Conservation (phyloP, 2,329 filamentous ascomycete species). For the Ramularia collo-cygni region DNA sequence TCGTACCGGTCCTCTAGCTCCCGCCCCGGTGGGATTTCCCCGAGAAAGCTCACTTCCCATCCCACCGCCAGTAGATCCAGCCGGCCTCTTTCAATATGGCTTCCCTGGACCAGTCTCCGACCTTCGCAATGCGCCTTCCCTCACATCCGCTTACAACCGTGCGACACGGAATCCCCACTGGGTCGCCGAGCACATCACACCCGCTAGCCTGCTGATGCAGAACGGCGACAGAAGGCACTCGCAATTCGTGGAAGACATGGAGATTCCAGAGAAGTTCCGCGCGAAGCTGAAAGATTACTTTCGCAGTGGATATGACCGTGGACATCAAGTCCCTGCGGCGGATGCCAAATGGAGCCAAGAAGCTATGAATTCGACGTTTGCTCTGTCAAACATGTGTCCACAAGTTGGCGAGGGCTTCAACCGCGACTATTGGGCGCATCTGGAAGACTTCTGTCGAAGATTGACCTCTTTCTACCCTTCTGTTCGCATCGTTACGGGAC, state of each 20-base stretch:
- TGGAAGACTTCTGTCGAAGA: constrained; percentile 91
- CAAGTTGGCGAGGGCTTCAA: constrained; percentile 99
- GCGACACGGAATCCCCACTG: constrained; percentile 85
- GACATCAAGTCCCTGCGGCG: constrained; percentile 93
- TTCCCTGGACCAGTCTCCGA: constrained; percentile 89
- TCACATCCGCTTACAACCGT: constrained; percentile 86
- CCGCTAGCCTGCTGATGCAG: constrained; percentile 66
- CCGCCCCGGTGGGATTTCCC: constrained; percentile 20
- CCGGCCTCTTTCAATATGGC: constrained; percentile 51
- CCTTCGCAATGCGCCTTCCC: constrained; percentile 65
- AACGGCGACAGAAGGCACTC: constrained; percentile 80
- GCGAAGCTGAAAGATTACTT: constrained; percentile 90
- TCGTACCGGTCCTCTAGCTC: constrained; percentile 24
- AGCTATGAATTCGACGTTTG: constrained; percentile 94
- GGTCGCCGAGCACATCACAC: constrained; percentile 91
- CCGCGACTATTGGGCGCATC: constrained; percentile 97
- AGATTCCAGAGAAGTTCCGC: constrained; percentile 78
- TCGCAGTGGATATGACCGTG: constrained; percentile 88
- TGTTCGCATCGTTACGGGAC: constrained; percentile 87
- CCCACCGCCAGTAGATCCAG: constrained; percentile 40
- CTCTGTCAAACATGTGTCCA: constrained; percentile 92
- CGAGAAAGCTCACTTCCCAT: constrained; percentile 18
- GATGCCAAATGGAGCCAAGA: constrained; percentile 92
- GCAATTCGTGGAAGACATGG: constrained; percentile 71
- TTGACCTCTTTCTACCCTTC: constrained; percentile 74